A percentile compares a stretch with the other conserved stretches of the same genome.
These are phyloP conservation scores for Syzygium aqueum DNA, from an alignment of 345 rosid genomes.

Conservation along the genomic window DNA sequence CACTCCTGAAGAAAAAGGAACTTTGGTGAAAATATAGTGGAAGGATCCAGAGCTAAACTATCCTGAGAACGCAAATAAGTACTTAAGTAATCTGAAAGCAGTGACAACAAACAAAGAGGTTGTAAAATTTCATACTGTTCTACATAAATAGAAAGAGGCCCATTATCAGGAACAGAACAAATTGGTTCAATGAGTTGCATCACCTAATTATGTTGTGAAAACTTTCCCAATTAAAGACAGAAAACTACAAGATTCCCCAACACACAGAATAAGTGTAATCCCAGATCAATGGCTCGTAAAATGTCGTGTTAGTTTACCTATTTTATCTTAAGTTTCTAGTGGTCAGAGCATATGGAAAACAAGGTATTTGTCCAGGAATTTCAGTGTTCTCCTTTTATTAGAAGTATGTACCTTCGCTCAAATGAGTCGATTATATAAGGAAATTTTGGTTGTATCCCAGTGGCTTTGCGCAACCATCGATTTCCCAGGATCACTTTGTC, in stretches of 20 bases:
- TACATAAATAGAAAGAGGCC: background rate
- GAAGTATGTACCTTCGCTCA: constrained; percentile 58
- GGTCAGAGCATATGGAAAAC: background rate
- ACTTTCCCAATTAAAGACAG: background rate
- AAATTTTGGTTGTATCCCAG: constrained; percentile 90
- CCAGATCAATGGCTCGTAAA: background rate
- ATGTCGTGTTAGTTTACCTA: background rate
- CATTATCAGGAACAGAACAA: background rate
- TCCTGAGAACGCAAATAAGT: background rate
- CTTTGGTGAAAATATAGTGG: background rate
- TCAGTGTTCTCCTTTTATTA: background rate
- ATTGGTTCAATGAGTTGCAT: background rate
- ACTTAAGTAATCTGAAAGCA: background rate
- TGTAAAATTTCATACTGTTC: background rate
- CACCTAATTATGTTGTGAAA: background rate
- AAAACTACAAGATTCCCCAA: background rate
- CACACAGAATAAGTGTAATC: background rate
- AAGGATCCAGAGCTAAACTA: background rate
- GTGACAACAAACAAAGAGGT: background rate
- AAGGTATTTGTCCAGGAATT: background rate
- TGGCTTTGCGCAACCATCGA: constrained; percentile 88
- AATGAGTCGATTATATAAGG: constrained; percentile 90
- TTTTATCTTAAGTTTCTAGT: background rate
- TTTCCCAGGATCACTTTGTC: constrained; percentile 79
- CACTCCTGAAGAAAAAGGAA: constrained; percentile 48